Evolutionary conservation across 768 basidiomycete genomes (phyloP), one percentile per base, ranked within the genome.

Genomic region (Collybia sordida): DNA sequence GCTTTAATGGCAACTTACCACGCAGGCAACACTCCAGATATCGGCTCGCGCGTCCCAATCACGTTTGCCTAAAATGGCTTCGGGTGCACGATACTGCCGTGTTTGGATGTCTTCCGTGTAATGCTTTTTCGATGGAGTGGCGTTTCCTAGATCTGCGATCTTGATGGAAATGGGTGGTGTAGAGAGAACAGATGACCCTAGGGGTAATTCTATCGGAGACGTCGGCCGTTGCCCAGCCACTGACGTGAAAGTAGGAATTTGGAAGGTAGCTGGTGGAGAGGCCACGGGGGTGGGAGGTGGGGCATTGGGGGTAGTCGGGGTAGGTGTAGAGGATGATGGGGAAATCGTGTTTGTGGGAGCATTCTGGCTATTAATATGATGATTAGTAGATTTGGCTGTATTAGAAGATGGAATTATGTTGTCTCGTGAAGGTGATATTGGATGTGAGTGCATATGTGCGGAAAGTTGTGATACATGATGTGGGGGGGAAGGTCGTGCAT

Each of bases 31-130:
- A 58, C 87, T 90, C 93, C 93, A 97, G 18, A 95, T 81, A 68
- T 97, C 93, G 38, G 82, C 92, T 47, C 86, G 82, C 31, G 82
- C 74, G 56, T 86, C 90, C 93, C 93, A 97, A 57, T 91, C 89
- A 28, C 80, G 81, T 47, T 85, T 82, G 15, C 94, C 93, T 15
- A 95, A 72, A 58, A 97, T 93, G 47, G 92, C 93, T 67, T 97
- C 93, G n/a, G 93, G 93, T 22, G 90, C 82, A 53, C 93, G 87
- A 65, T 97, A 97, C 64, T 96, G 93, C 37, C 93, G 82, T n/a
- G 93, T 97, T 71, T 96, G 94, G 56, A 95, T 96, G 63, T 94
- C 93, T 61, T 95, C 93, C 7, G 93, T 96, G 64, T 83, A 97
- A 64, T 96, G 93, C 59, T 85, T 84, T 57, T 73, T 86, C n/a